These are phyloP conservation scores for Geotrichum restrictum DNA, from an alignment of 1,139 yeast species.

Conservation along the genomic window DNA sequence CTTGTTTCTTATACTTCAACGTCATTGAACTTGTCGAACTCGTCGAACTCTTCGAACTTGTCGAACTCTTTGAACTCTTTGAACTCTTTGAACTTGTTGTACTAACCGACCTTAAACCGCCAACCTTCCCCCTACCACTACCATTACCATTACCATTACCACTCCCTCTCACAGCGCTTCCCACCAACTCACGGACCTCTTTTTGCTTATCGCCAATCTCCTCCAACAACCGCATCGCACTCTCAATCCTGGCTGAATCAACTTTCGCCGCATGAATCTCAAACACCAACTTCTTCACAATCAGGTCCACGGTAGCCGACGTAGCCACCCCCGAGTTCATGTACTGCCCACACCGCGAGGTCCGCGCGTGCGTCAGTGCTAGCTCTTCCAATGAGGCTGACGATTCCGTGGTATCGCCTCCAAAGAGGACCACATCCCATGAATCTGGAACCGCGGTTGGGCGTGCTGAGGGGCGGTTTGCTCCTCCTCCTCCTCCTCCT, in stretches of 20 bases:
- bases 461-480: neutral
- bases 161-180: too few relatives aligned
- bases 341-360: slow-evolving; percentile 57
- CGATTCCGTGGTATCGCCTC: slow-evolving; percentile 73
- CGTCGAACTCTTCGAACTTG: too few relatives aligned
- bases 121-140: too few relatives aligned
- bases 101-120: too few relatives aligned
- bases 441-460: slow-evolving; percentile 26
- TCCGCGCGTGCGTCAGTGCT: slow-evolving; percentile 53
- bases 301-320: slow-evolving; percentile 49
- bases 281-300: slow-evolving; percentile 44
- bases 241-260: slow-evolving; percentile 44
- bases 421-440: slow-evolving; percentile 73
- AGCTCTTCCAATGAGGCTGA: slow-evolving; percentile 57
- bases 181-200: slow-evolving; percentile 10
- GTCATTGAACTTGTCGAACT: too few relatives aligned
- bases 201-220: slow-evolving; percentile 31
- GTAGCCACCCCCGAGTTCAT: slow-evolving; percentile 58
- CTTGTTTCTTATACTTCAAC: neutral
- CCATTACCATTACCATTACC: too few relatives aligned
- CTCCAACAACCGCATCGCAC: slow-evolving; percentile 40
- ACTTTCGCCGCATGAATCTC: slow-evolving; percentile 47
- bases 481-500: too few relatives aligned
- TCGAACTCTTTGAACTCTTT: too few relatives aligned
- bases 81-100: too few relatives aligned